phyloP scores from a whole-genome alignment of 441 rosid species.

The Metrosideros polymorpha region DNA sequence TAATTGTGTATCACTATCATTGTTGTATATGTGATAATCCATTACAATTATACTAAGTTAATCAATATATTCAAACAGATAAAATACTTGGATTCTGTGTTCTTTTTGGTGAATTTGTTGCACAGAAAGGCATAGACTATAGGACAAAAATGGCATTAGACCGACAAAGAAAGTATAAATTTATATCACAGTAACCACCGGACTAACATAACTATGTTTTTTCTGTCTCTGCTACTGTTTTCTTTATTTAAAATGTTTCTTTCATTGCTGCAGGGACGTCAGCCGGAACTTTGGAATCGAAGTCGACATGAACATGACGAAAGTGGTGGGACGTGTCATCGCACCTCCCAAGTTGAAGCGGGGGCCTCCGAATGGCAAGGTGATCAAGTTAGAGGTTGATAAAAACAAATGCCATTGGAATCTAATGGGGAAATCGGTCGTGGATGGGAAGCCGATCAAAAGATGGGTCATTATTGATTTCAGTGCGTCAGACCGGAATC shows the following conservation, averaged over 20 bases:
- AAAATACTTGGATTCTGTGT: background rate
- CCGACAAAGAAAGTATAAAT: background rate
- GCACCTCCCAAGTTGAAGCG: slow-evolving; percentile 67
- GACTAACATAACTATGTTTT: background rate
- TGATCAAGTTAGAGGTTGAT: slow-evolving; percentile 38
- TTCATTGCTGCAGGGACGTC: slow-evolving; percentile 29
- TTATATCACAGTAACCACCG: background rate
- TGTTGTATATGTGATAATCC: background rate
- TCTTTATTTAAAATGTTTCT: background rate
- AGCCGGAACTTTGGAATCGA: slow-evolving; percentile 47
- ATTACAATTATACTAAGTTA: background rate
- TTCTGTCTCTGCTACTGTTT: background rate
- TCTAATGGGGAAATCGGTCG: slow-evolving; percentile 43
- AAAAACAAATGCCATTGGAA: slow-evolving; percentile 69
- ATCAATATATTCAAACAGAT: background rate
- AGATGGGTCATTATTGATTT: slow-evolving; percentile 80
- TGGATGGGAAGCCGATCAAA: slow-evolving; percentile 47
- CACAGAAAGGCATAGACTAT: background rate
- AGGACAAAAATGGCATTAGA: background rate
- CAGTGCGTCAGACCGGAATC: slow-evolving; percentile 20
- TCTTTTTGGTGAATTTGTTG: background rate
- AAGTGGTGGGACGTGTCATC: slow-evolving; percentile 61
- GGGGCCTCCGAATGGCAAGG: slow-evolving; percentile 22
- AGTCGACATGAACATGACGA: slow-evolving; percentile 53
- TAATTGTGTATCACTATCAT: background rate